These are phyloP conservation scores for Fusarium albosuccineum DNA, from an alignment of 2,329 filamentous ascomycete genomes.

Conservation along the genomic window DNA sequence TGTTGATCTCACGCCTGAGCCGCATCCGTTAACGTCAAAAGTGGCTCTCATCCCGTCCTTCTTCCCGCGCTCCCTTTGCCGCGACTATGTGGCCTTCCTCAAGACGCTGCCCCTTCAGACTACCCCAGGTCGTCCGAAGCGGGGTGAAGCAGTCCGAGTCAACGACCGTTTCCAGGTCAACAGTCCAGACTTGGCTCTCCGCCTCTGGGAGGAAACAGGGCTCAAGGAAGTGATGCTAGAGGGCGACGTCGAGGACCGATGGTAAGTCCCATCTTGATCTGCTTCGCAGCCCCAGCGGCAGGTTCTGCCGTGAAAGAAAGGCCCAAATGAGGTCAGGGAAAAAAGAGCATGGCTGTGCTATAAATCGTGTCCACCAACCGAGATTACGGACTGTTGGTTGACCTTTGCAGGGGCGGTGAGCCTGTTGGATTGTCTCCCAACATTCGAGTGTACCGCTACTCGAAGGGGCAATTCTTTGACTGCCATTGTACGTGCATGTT, in stretches of 20 bases:
- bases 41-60: conserved; percentile 81
- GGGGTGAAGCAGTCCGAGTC: conserved; percentile 83
- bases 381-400: conserved; percentile 29
- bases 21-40: conserved; percentile 66
- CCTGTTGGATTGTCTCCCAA: conserved; percentile 89
- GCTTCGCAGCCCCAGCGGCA: not conserved
- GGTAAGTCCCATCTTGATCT: conserved; percentile 54
- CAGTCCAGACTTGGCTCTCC: conserved; percentile 79
- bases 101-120: conserved; percentile 77
- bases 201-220: conserved; percentile 82
- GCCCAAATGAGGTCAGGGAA: not conserved
- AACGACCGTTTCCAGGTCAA: conserved; percentile 91
- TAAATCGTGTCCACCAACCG: conserved; percentile 2
- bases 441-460: conserved; percentile 90
- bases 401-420: conserved; percentile 78
- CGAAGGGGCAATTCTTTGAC: conserved; percentile 89
- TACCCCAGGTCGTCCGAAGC: conserved; percentile 82
- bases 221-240: conserved; percentile 71
- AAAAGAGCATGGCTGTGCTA: conserved; percentile 27
- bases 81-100: conserved; percentile 81
- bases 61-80: conserved; percentile 81
- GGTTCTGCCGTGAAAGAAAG: not conserved
- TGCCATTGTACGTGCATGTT: conserved; percentile 78
- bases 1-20: conserved; percentile 71
- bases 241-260: conserved; percentile 55